phyloP scores from a whole-genome alignment of 371 early-diverging fungal genomes.

The Capillidium heterosporum region DNA sequence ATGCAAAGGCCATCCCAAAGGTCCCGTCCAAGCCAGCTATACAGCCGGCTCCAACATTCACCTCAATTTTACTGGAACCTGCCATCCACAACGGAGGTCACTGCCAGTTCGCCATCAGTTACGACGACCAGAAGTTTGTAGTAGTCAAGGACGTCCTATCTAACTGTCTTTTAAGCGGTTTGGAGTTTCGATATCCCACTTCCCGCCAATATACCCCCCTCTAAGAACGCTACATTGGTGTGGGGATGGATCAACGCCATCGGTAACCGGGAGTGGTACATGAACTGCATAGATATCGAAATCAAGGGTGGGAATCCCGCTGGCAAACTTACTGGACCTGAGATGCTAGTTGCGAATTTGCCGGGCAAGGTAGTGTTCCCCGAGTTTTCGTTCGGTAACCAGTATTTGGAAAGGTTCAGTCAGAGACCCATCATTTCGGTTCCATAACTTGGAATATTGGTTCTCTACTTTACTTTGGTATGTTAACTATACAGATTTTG shows the following conservation, averaged over 20 bases:
- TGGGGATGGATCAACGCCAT: slow-evolving; percentile 48
- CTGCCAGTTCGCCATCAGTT: slow-evolving; percentile 45
- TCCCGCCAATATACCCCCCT: not conserved
- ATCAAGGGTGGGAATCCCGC: slow-evolving; percentile 10
- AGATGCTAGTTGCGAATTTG: slow-evolving; percentile 4
- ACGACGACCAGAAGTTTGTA: slow-evolving; percentile 27
- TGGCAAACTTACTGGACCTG: not conserved
- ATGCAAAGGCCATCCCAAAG: not conserved
- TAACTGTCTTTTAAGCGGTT: not conserved
- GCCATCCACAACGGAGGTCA: slow-evolving; percentile 34
- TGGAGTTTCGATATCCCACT: not conserved
- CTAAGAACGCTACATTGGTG: slow-evolving; percentile 18
- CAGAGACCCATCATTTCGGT: not conserved
- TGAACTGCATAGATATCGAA: slow-evolving; percentile 43
- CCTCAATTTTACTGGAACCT: not conserved
- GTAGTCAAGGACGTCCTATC: slow-evolving; percentile 1
- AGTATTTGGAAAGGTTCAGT: not conserved
- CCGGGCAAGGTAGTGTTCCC: not conserved
- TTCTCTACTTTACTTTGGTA: not conserved
- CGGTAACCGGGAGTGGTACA: slow-evolving; percentile 43
- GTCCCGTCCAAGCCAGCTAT: not conserved
- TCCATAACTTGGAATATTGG: not conserved
- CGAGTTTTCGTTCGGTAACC: not conserved
- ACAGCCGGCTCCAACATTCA: not conserved
- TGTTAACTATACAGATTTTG: not conserved